Evolutionary conservation across 2,329 filamentous ascomycete genomes (phyloP).

Genomic region (Cladorrhinum sp.): DNA sequence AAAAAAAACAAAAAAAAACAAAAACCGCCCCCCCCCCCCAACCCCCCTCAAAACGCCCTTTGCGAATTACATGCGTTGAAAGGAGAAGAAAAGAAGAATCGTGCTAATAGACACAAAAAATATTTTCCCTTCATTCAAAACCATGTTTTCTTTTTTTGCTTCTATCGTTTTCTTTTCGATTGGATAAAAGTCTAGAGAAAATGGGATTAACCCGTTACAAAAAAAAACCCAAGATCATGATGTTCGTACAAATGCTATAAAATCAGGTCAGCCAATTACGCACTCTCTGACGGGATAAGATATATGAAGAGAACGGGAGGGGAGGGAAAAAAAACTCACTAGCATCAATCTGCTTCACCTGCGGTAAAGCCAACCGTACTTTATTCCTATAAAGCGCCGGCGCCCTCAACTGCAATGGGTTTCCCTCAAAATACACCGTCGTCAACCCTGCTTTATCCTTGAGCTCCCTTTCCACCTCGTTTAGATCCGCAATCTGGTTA

Average conservation of each 20-base stretch:
- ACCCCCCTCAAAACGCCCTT: too few species aligned
- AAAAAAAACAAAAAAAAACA: neutral
- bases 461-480: constrained; percentile 74
- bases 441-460: constrained; percentile 74
- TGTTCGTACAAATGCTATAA: constrained; percentile 23
- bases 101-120: too few species aligned
- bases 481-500: constrained; percentile 76
- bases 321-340: constrained; percentile 64
- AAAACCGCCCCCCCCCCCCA: too few species aligned
- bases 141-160: too few species aligned
- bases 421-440: constrained; percentile 96
- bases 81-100: too few species aligned
- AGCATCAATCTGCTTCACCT: constrained; percentile 91
- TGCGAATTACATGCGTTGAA: too few species aligned
- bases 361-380: constrained; percentile 79
- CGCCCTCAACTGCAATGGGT: constrained; percentile 75
- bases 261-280: neutral
- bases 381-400: constrained; percentile 95
- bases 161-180: too few species aligned
- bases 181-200: too few species aligned
- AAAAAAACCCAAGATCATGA: neutral
- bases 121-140: too few species aligned
- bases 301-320: too few species aligned
- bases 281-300: too few species aligned
- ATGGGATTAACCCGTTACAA: too few species aligned